These are phyloP conservation scores for Leccinellum rugosiceps DNA, from an alignment of 768 basidiomycete genomes.

Conservation along the genomic window DNA sequence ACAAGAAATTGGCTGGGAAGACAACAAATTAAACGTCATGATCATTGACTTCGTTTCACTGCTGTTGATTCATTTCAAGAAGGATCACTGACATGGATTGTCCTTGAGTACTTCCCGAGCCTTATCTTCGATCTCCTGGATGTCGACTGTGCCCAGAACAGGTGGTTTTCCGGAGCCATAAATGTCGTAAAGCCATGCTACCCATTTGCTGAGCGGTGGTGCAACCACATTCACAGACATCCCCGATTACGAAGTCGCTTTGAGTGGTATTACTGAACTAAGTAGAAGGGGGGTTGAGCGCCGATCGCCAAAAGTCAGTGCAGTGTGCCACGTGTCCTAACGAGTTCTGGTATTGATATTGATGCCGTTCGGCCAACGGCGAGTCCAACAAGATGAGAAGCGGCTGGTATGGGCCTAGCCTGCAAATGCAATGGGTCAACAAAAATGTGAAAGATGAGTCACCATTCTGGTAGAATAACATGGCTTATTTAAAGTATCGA, in stretches of 20 bases:
- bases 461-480: not conserved
- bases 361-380: not conserved
- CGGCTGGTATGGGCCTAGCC: not conserved
- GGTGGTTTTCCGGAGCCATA: constrained; percentile 23
- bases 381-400: not conserved
- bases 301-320: not conserved
- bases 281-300: not conserved
- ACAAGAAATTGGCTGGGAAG: constrained; percentile 57
- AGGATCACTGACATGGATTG: constrained; percentile 40
- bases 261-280: not conserved
- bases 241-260: not conserved
- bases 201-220: constrained; percentile 23
- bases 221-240: constrained; percentile 20
- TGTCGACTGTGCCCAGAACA: constrained; percentile 53
- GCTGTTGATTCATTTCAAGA: not conserved
- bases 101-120: constrained; percentile 61
- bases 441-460: not conserved
- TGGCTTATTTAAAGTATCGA: constrained; percentile 6
- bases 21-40: not conserved
- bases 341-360: not conserved
- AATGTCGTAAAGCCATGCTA: constrained; percentile 18
- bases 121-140: constrained; percentile 61
- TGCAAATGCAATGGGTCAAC: not conserved
- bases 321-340: not conserved
- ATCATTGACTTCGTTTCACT: not conserved